Base-by-base conservation (phyloP, 2,329 filamentous ascomycete species). In the Onygenales sp. region DNA sequence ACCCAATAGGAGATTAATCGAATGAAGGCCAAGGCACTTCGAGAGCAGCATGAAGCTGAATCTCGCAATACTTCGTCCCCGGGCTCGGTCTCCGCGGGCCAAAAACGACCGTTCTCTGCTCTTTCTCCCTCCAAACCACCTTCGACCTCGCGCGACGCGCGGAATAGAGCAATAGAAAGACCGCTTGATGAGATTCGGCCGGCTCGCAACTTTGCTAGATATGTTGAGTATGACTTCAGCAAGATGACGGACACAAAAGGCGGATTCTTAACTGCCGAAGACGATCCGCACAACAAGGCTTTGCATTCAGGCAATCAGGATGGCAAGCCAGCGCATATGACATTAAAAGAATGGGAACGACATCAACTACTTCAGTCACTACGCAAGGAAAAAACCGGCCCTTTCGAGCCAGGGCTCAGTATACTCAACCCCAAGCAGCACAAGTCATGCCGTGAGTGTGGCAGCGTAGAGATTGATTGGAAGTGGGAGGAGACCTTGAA, bases 201-300 rank as follows among this genome's bases (percentile, higher is more conserved):
- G 0, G 88, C 89, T 41, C 82, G 84, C 64, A 96, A 94, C 65
- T 96, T 97, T 61, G 83, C 87, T 56, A 92, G 93, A 68, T 97
- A 87, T 67, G 91, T 98, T 64, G 93, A 98, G 66, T 97, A 96
- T 73, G 93, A 98, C 69, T 93, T 98, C 72, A 92, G 87, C 66
- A 87, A 92, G 72, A 97, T 98, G 90, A 94, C 86, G 6, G 93
- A 98, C 69, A 97, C 92, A 0, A 96, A 96, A 66, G 93, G 93
- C 57, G 93, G 93, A 0, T 98, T 98, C 70, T 72, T 98, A 59
- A 87, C 86, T n/a, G 80, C 82, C 1, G 87, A 92, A 57, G 93
- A 98, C 65, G 93, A 98, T 69, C 93, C 93, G 1, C 83, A 86
- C 66, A 95, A 95, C 66, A 85, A 85, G 60, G 88, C 85, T 7